phyloP scores from a whole-genome alignment of 1,139 yeast genomes.

The Candida dubliniensis region DNA sequence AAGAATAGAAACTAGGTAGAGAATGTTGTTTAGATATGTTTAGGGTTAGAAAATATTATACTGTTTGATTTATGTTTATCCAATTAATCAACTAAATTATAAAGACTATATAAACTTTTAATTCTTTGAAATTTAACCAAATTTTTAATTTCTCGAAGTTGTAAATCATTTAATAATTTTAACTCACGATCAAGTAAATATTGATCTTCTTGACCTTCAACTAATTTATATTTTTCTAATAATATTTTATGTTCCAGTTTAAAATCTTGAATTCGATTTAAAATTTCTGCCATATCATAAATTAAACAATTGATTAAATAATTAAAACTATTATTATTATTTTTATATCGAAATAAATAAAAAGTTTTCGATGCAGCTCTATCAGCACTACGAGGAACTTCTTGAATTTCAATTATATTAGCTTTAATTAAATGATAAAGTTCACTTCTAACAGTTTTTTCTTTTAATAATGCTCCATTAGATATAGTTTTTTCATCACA shows the following conservation, averaged over 20 bases:
- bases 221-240: conserved; percentile 84
- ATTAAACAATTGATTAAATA: conserved; percentile 33
- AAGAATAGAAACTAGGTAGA: background rate
- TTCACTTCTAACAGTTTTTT: conserved; percentile 70
- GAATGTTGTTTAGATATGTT: no score
- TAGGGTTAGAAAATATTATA: no score
- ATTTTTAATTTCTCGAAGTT: conserved; percentile 54
- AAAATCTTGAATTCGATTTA: conserved; percentile 55
- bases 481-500: conserved; percentile 86
- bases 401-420: conserved; percentile 75
- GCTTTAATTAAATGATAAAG: conserved; percentile 55
- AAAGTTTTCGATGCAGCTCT: conserved; percentile 89
- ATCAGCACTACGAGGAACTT: conserved; percentile 88
- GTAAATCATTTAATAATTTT: conserved; percentile 63
- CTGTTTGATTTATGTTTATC: background rate
- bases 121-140: conserved; percentile 57
- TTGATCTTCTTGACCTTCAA: conserved; percentile 79
- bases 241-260: conserved; percentile 65
- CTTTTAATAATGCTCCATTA: conserved; percentile 71
- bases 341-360: conserved; percentile 75
- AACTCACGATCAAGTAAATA: conserved; percentile 74
- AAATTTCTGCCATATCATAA: conserved; percentile 57
- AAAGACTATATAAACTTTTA: conserved; percentile 15
- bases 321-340: conserved; percentile 58
- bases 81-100: conserved; percentile 5